phyloP scores from a whole-genome alignment of 495 filamentous ascomycete species.

The Podospora bellae-mahoneyi region DNA sequence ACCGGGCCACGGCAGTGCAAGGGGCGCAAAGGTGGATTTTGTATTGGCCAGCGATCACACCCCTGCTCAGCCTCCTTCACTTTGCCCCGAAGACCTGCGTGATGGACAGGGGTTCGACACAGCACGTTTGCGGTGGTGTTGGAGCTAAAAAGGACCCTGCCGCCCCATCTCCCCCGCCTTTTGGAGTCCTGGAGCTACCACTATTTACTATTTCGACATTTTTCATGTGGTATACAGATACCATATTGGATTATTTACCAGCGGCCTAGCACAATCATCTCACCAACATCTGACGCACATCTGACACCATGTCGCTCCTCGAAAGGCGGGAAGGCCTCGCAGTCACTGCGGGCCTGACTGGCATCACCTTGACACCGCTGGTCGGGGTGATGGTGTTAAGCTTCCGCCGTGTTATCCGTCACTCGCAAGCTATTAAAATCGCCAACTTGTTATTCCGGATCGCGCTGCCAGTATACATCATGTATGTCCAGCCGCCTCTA shows the following conservation, averaged over 20 bases:
- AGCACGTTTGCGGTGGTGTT: neutral
- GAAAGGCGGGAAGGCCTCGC: neutral
- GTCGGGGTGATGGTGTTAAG: neutral
- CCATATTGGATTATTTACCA: too few relatives aligned
- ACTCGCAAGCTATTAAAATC: neutral
- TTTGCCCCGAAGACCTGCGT: neutral
- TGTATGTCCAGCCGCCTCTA: neutral
- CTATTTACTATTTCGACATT: neutral
- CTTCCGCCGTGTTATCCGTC: neutral
- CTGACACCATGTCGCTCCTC: neutral
- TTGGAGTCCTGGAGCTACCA: neutral
- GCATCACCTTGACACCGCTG: conserved; percentile 2
- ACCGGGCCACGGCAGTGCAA: neutral
- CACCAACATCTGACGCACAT: neutral
- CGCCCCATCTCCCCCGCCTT: neutral
- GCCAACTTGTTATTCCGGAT: neutral
- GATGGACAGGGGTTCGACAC: neutral
- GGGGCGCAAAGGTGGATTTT: neutral
- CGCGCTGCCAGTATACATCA: neutral
- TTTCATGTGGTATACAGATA: neutral
- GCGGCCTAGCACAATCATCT: too few relatives aligned
- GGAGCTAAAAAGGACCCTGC: neutral
- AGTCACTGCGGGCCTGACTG: conserved; percentile 1
- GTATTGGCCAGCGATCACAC: neutral
- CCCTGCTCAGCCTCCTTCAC: neutral